Base-by-base conservation (phyloP, 768 basidiomycete species). In the Russula virescens region DNA sequence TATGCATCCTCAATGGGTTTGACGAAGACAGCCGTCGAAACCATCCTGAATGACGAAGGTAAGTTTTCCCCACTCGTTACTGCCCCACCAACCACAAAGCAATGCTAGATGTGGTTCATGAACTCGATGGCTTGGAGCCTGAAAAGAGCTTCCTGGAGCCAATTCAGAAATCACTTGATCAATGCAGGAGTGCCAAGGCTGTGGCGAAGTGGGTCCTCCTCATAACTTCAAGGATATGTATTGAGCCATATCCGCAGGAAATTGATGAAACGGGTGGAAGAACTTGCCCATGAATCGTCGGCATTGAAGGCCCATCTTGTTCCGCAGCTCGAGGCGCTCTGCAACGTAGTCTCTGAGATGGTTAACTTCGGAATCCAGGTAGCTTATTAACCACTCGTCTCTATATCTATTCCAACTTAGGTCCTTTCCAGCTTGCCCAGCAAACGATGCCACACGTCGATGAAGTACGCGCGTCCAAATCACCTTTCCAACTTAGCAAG, bases 1-100 rank as follows among this genome's bases (percentile, higher is more conserved):
- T 94, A 98, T 73, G 84, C 91, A 21, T 94, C 94, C 10, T 91
- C 94, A 2, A 84, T 98, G 50, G 92, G 92, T 2, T 81, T 96
- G 63, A 86, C 90, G 45, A 92, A 94, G 78, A 95, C 94, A 5
- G 87, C 89, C 3, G 83, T 98, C 16, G 76, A 83, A n/a, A 76
- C 78, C 0, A 78, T 91, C 31, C 70, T 90, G 35, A 80, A 84
- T 63, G 96, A 98, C 68, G 85, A 89, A 56, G 93, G 92, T 90
- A 67, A 23, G 74, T 68, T 23, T 16, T 48, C 21, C 19, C 13
- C 25, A 4, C 31, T 45, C 46, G 34, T 25, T 11, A 8, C 47
- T 25, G 5, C 31, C 26, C 34, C 19, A n/a, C 18, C 48, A 26
- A 52, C 47, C 23, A 42, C 25, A 42, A 7, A 11, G 18, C 46